phyloP scores from a whole-genome alignment of 331 rosid species.

The Rhamnella rubrinervis region DNA sequence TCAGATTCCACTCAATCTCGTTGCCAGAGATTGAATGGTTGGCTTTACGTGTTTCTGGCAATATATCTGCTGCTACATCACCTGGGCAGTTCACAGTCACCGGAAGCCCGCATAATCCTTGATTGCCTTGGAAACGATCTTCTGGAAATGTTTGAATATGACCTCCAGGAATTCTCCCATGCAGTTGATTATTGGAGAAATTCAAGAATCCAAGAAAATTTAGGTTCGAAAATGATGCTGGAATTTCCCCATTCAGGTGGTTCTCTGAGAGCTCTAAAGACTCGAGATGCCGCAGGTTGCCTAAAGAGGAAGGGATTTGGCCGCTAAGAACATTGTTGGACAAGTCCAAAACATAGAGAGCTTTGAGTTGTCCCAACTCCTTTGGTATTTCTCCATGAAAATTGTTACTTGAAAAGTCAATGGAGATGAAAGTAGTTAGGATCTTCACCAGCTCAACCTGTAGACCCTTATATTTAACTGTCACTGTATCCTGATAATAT shows the following conservation, averaged over 20 bases:
- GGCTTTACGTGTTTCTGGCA: neutral
- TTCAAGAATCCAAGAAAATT: neutral
- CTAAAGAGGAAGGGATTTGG: conserved; percentile 41
- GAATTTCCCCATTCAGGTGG: neutral
- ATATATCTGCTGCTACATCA: neutral
- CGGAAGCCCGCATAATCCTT: neutral
- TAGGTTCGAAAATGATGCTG: neutral
- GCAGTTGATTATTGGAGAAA: conserved; percentile 13
- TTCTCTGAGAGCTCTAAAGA: neutral
- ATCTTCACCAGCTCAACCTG: conserved; percentile 42
- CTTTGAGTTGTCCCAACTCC: conserved; percentile 34
- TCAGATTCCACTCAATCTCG: neutral
- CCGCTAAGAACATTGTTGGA: conserved; percentile 55
- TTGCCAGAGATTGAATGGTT: no score
- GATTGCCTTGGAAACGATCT: neutral
- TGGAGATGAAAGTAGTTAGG: conserved; percentile 45
- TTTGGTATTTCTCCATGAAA: conserved; percentile 48
- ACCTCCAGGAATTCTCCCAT: conserved; percentile 39
- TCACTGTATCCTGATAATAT: conserved; percentile 47
- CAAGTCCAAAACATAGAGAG: conserved; percentile 48
- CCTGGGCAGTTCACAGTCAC: neutral
- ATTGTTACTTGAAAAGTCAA: conserved; percentile 54
- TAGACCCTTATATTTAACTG: conserved; percentile 46
- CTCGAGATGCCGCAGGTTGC: conserved; percentile 45
- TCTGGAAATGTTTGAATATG: conserved; percentile 45